A percentile compares a stretch with the other conserved stretches of the same genome.
These are phyloP conservation scores for Arabidopsis hybrid DNA, from an alignment of 441 rosid genomes.

Conservation along the genomic window DNA sequence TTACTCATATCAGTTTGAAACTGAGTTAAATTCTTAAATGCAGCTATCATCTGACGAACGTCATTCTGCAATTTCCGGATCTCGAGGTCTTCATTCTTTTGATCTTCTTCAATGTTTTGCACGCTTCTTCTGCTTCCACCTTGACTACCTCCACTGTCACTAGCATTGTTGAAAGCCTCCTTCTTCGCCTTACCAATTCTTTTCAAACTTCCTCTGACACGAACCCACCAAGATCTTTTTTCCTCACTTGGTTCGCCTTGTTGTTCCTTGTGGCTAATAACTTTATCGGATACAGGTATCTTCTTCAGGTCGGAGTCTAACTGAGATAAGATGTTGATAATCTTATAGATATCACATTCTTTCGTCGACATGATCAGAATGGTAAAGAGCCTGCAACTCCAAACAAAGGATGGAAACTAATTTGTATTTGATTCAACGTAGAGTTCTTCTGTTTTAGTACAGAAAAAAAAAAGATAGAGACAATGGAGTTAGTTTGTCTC, in stretches of 20 bases:
- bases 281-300: not conserved
- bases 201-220: not conserved
- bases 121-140: constrained; percentile 20
- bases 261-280: not conserved
- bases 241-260: not conserved
- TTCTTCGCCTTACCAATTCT: constrained; percentile 6
- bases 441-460: too few species aligned
- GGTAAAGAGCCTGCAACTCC: too few species aligned
- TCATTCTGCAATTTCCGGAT: constrained; percentile 26
- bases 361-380: too few species aligned
- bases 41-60: constrained; percentile 37
- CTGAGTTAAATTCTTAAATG: constrained; percentile 31
- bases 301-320: not conserved
- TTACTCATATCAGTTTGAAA: constrained; percentile 31
- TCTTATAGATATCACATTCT: too few species aligned
- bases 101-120: not conserved
- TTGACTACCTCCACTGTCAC: constrained; percentile 32
- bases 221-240: constrained; percentile 6
- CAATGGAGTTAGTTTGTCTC: too few species aligned
- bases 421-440: too few species aligned
- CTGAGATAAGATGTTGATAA: not conserved
- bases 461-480: too few species aligned
- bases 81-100: not conserved
- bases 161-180: constrained; percentile 6
- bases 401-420: too few species aligned